These are phyloP conservation scores for Zygosaccharomyces gambellarensis DNA, from an alignment of 805 yeast genomes.

Conservation along the genomic window DNA sequence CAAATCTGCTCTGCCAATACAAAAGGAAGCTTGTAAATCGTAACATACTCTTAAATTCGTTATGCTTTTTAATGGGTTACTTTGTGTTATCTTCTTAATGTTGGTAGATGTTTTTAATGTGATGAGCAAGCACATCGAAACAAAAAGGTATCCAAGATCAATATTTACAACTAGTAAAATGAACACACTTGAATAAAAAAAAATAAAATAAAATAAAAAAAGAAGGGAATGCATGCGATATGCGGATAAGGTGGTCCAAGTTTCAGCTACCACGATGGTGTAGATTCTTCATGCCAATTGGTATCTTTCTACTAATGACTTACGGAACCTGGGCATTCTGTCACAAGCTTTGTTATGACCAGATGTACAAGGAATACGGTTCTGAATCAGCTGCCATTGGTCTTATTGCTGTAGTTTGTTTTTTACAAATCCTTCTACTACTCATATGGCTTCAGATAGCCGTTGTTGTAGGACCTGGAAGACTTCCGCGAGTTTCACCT, in stretches of 20 bases:
- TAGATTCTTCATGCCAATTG: slow-evolving; percentile 27
- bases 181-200: background rate
- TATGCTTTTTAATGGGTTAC: background rate
- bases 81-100: background rate
- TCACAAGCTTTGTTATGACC: slow-evolving; percentile 41
- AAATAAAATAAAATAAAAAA: background rate
- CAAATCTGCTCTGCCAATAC: background rate
- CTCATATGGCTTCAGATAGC: slow-evolving; percentile 23
- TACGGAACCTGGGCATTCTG: slow-evolving; percentile 43
- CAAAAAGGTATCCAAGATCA: background rate
- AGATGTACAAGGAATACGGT: slow-evolving; percentile 14
- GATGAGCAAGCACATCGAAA: background rate
- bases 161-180: background rate
- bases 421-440: slow-evolving; percentile 13
- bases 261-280: slow-evolving; percentile 6
- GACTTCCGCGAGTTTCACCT: slow-evolving; percentile 26
- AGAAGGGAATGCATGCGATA: background rate
- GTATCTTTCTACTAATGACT: slow-evolving; percentile 32
- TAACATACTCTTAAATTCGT: slow-evolving; percentile 1
- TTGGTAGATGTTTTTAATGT: background rate
- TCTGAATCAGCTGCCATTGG: slow-evolving; percentile 23
- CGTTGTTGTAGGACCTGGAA: slow-evolving; percentile 24
- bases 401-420: slow-evolving; percentile 15
- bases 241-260: slow-evolving; percentile 5
- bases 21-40: background rate